Conservation (phyloP, 805 yeast genomes). For the Ogataea naganishii region DNA sequence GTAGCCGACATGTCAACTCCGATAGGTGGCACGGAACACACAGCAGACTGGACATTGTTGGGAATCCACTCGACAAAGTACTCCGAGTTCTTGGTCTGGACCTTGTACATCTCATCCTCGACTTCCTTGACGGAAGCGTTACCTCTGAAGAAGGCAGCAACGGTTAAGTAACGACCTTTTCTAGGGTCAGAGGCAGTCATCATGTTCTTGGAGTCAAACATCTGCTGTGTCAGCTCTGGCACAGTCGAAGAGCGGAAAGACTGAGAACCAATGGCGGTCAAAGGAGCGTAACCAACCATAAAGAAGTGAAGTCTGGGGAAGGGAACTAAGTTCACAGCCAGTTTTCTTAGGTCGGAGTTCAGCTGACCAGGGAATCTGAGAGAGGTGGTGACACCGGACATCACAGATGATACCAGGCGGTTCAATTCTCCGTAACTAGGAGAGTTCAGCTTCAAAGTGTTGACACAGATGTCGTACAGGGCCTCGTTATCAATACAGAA, state of each 20-base stretch:
- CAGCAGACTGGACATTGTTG: conserved; percentile 88
- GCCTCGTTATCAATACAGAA: conserved; percentile 96
- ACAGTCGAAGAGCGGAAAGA: conserved; percentile 80
- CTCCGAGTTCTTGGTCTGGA: conserved; percentile 71
- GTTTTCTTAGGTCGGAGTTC: conserved; percentile 84
- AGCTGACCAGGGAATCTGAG: conserved; percentile 93
- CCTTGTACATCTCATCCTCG: conserved; percentile 85
- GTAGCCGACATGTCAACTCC: conserved; percentile 87
- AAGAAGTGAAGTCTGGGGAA: conserved; percentile 94
- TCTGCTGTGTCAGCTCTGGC: conserved; percentile 87
- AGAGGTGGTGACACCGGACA: conserved; percentile 94
- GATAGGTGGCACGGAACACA: conserved; percentile 84
- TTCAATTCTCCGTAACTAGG: conserved; percentile 78
- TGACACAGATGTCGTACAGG: conserved; percentile 79
- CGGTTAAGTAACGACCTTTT: conserved; percentile 86
- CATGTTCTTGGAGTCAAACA: conserved; percentile 88
- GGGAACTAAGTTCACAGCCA: conserved; percentile 91
- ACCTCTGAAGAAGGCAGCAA: conserved; percentile 92
- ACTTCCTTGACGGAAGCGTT: conserved; percentile 88
- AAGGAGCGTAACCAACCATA: conserved; percentile 92
- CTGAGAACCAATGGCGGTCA: conserved; percentile 72
- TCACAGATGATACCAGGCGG: conserved; percentile 77
- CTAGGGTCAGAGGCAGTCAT: conserved; percentile 94
- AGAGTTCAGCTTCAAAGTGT: conserved; percentile 70
- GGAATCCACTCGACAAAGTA: conserved; percentile 96